Conservation (phyloP, 1,139 yeast species). For the Yamadazyma siamensis region DNA sequence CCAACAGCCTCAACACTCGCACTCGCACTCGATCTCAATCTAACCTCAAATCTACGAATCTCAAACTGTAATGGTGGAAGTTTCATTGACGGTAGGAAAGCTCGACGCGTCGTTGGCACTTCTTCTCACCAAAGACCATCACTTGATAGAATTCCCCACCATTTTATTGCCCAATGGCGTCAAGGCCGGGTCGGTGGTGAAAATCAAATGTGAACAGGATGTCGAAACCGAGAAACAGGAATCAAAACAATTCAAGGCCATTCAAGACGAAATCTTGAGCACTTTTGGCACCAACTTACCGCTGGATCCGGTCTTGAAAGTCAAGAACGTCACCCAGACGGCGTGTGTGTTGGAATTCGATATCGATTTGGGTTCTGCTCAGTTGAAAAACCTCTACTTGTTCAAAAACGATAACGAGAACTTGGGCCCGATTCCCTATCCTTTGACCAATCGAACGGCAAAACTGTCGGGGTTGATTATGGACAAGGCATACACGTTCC, state of each 20-base stretch:
- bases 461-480: conserved; percentile 90
- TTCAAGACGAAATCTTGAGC: conserved; percentile 72
- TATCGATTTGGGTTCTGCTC: conserved; percentile 79
- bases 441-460: conserved; percentile 74
- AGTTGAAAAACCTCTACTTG: conserved; percentile 69
- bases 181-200: conserved; percentile 90
- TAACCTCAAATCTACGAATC: neutral
- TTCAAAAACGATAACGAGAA: conserved; percentile 71
- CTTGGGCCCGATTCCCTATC: conserved; percentile 83
- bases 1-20: no score
- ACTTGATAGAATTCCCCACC: conserved; percentile 93
- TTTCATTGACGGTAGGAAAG: conserved; percentile 91
- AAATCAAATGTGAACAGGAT: conserved; percentile 81
- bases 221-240: conserved; percentile 64
- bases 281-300: conserved; percentile 79
- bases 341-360: conserved; percentile 96
- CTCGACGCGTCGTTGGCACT: conserved; percentile 93
- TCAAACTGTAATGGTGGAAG: conserved; percentile 62
- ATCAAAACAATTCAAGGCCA: conserved; percentile 49
- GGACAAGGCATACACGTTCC: conserved; percentile 78
- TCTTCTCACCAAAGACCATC: conserved; percentile 87
- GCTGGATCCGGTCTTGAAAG: conserved; percentile 61
- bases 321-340: conserved; percentile 86
- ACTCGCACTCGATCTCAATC: conserved; percentile 1
- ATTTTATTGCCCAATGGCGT: conserved; percentile 87